Percentiles rank a stretch among this genome's conserved stretches.
Conservation (phyloP, 768 basidiomycete genomes). For the Boletus sp. region DNA sequence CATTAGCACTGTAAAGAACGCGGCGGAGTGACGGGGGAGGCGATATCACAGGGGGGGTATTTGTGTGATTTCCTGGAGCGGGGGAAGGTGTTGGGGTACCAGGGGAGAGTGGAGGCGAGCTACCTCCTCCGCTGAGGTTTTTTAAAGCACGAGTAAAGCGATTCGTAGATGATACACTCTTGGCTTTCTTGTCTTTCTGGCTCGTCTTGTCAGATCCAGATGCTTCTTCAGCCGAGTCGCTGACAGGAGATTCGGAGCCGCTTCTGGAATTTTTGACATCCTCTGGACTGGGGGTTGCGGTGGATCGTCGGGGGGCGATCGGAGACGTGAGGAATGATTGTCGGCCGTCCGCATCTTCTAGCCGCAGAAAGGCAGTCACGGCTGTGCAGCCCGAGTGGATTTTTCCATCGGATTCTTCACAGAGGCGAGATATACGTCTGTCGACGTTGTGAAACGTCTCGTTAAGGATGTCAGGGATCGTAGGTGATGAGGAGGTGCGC, state of each 20-base stretch:
- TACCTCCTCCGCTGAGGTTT: constrained; percentile 41
- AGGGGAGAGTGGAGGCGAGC: constrained; percentile 20
- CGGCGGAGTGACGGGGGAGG: constrained; percentile 58
- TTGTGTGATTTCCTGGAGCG: constrained; percentile 32
- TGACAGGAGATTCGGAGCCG: constrained; percentile 43
- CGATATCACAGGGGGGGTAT: constrained; percentile 30
- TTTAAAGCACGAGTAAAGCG: constrained; percentile 57
- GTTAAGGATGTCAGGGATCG: constrained; percentile 88
- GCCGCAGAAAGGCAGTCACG: constrained; percentile 90
- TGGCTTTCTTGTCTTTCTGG: constrained; percentile 44
- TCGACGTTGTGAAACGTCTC: constrained; percentile 95
- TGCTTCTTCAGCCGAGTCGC: constrained; percentile 40
- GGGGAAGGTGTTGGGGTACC: constrained; percentile 2
- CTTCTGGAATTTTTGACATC: constrained; percentile 34
- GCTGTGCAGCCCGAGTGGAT: constrained; percentile 98
- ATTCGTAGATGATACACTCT: constrained; percentile 40
- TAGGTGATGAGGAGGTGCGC: constrained; percentile 50
- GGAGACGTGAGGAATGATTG: constrained; percentile 60
- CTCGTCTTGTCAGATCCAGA: constrained; percentile 33
- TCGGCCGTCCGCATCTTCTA: constrained; percentile 77
- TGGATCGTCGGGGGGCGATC: constrained; percentile 28
- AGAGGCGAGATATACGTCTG: constrained; percentile 73
- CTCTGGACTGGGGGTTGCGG: constrained; percentile 31
- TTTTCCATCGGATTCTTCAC: constrained; percentile 85
- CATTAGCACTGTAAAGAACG: constrained; percentile 94